Evolutionary conservation across 129 eudicot genomes (phyloP), one percentile per base, ranked within the genome.

Genomic region (Flaveria brownii): DNA sequence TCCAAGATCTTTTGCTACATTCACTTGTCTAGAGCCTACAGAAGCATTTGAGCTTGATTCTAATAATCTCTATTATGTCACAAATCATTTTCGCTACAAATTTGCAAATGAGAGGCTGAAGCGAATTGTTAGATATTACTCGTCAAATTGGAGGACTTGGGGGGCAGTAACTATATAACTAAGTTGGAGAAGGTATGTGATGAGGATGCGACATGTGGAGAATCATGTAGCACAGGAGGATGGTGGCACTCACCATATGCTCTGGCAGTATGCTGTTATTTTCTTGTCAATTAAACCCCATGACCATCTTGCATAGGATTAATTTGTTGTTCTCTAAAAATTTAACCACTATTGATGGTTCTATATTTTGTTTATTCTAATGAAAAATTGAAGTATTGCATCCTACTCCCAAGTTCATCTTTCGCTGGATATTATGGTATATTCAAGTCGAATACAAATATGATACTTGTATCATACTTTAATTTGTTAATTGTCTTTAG

Each of bases 131-230:
- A 87, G 91, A 43, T 93, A 85, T 45, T 87, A 93, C 74, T 93
- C 98, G 15, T 87, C 97, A 6, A 93, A 85, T 22, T 93, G 98
- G 98, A 78, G 96, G 84, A 93, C 97, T 9, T 93, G 98, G 98
- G 98, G 93, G 2, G 98, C 98, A 9, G 91, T 93, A 6, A 90
- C 87, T 51, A 88, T 93, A 80, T 97, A 93, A 54, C 52, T 93
- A 65, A 90, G 86, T 17, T 93, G 98, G 98, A 83, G 93, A 18
- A 87, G 97, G 52, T 82, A 90, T 64, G 46, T 79, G 74, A 62
- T 42, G 72, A 90, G 93, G 81, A 80, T 81, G 72, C 78, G 87
- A 59, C 89, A 72, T 59, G 26, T 72, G 36, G 64, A 72, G 71
- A 77, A 45, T 42, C 76, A 16, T n/a, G 86, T 17, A 73, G 70